phyloP scores from a whole-genome alignment of 768 basidiomycete species.

The Panaeolus papilionaceus region DNA sequence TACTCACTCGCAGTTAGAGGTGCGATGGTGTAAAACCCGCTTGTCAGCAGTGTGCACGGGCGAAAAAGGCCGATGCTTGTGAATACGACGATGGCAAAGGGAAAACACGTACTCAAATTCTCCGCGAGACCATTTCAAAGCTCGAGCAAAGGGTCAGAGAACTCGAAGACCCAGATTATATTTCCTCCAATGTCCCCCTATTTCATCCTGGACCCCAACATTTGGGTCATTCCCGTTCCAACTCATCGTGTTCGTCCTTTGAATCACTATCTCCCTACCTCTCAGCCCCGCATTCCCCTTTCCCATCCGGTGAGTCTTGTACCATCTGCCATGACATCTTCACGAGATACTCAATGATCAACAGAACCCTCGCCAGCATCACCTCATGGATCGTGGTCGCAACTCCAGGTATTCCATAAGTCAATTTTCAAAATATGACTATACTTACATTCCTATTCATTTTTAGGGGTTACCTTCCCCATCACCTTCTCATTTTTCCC shows the following conservation, averaged over 20 bases:
- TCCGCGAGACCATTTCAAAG: conserved; percentile 77
- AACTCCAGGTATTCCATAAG: conserved; percentile 36
- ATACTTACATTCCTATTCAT: conserved; percentile 17
- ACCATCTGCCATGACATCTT: neutral
- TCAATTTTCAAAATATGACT: neutral
- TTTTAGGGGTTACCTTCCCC: conserved; percentile 52
- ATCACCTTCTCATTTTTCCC: conserved; percentile 54
- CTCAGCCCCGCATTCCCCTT: conserved; percentile 64
- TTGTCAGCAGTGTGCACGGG: conserved; percentile 79
- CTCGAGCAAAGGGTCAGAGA: conserved; percentile 76
- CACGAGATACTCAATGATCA: conserved; percentile 18
- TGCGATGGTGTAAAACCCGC: conserved; percentile 81
- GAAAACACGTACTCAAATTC: conserved; percentile 80
- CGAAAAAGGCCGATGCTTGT: conserved; percentile 77
- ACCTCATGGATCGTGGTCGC: conserved; percentile 58
- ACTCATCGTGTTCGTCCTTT: conserved; percentile 61
- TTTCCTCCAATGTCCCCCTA: conserved; percentile 71
- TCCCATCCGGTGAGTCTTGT: conserved; percentile 37
- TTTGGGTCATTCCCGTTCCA: conserved; percentile 46
- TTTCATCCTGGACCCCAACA: conserved; percentile 63
- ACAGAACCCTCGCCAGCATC: conserved; percentile 52
- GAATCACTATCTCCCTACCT: conserved; percentile 59
- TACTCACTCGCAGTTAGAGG: conserved; percentile 48
- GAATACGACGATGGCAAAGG: conserved; percentile 88
- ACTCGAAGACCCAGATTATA: conserved; percentile 77